Evolutionary conservation across 106 monocot genomes (phyloP).

Genomic region (Dendrobium nobile): DNA sequence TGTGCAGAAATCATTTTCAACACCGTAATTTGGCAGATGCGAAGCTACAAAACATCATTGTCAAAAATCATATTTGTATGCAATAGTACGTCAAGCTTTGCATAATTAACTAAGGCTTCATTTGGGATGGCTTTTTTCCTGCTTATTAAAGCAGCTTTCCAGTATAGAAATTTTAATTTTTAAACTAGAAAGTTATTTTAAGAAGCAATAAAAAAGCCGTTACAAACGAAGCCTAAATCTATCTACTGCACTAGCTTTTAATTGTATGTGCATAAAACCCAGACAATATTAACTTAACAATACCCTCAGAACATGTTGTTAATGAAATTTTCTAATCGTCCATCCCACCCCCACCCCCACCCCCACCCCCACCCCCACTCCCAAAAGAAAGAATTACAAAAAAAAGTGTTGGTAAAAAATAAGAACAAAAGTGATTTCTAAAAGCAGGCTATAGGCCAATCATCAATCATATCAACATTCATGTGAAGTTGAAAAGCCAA

Average conservation of each 20-base stretch:
- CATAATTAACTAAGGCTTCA: background rate
- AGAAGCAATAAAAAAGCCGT: no score
- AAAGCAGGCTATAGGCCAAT: background rate
- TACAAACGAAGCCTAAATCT: no score
- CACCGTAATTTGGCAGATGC: background rate
- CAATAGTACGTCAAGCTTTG: background rate
- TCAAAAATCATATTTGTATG: background rate
- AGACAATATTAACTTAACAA: background rate
- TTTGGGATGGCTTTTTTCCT: no score
- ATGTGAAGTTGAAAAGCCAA: background rate
- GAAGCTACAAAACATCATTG: background rate
- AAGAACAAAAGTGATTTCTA: background rate
- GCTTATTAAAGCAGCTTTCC: no score
- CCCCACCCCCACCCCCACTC: background rate
- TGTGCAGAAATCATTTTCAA: background rate
- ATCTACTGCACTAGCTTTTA: background rate
- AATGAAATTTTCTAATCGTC: background rate
- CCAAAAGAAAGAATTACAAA: background rate
- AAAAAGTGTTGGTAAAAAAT: background rate
- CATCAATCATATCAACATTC: background rate
- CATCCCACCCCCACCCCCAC: no score
- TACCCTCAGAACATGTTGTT: background rate
- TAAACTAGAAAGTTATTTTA: no score
- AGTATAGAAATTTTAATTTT: no score
- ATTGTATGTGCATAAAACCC: background rate